These are phyloP conservation scores for Pseudoperonospora humuli DNA, from an alignment of 352 stramenopile species.

Conservation along the genomic window DNA sequence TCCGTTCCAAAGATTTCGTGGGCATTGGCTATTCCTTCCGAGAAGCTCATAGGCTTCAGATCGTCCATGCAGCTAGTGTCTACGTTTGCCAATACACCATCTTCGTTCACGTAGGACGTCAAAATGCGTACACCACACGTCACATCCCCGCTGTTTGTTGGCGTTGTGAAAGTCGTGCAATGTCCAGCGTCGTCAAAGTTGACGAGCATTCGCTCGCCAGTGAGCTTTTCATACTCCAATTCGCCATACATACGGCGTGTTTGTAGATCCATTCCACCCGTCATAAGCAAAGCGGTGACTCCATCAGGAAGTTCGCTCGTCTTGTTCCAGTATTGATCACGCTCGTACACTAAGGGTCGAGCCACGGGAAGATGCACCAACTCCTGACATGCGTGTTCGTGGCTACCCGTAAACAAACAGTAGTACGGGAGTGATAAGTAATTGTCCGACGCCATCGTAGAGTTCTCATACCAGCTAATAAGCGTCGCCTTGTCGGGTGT, in stretches of 20 bases:
- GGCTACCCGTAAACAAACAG: conserved; percentile 62
- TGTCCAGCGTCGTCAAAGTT: conserved; percentile 63
- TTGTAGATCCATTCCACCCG: conserved; percentile 47
- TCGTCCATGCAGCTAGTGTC: conserved; percentile 65
- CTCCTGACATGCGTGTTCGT: conserved; percentile 46
- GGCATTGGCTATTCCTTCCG: conserved; percentile 14
- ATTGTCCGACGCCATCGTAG: conserved; percentile 60
- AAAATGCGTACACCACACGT: conserved; percentile 68
- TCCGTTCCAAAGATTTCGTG: conserved; percentile 34
- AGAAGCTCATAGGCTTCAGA: conserved; percentile 42
- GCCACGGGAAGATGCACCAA: conserved; percentile 36
- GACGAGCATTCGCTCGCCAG: conserved; percentile 50
- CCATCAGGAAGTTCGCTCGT: conserved; percentile 33
- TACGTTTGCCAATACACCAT: conserved; percentile 44
- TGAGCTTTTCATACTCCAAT: conserved; percentile 40
- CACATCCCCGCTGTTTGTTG: conserved; percentile 25
- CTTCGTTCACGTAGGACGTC: conserved; percentile 51
- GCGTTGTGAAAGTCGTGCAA: conserved; percentile 76
- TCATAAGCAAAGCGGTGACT: conserved; percentile 45
- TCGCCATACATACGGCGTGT: conserved; percentile 42
- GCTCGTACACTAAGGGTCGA: conserved; percentile 39
- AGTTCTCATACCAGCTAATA: conserved; percentile 48
- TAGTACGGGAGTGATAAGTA: conserved; percentile 65
- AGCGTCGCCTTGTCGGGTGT: conserved; percentile 47
- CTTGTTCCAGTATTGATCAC: conserved; percentile 66